These are phyloP conservation scores for Ajuga reptans DNA, from an alignment of 305 asterid species.

Conservation along the genomic window DNA sequence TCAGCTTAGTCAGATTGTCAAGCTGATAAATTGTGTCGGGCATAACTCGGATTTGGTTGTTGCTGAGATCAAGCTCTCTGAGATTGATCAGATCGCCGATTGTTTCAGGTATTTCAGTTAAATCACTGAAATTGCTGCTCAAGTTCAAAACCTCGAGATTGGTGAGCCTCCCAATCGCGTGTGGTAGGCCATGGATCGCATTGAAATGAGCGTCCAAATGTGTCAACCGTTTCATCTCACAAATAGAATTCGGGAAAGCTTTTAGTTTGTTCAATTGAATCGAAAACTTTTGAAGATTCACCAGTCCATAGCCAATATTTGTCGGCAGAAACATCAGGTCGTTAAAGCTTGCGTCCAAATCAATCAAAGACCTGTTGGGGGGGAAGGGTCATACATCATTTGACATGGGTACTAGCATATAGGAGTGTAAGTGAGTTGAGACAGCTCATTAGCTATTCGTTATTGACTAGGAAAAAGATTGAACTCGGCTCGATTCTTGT, in stretches of 20 bases:
- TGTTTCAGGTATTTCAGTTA: constrained; percentile 46
- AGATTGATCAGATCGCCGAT: constrained; percentile 42
- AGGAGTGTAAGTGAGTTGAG: too few relatives aligned
- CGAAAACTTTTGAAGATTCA: constrained; percentile 41
- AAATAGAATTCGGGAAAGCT: constrained; percentile 46
- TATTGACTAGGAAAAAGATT: too few relatives aligned
- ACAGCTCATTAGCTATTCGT: too few relatives aligned
- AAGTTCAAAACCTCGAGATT: constrained; percentile 48
- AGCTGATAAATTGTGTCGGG: constrained; percentile 42
- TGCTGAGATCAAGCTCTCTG: constrained; percentile 56
- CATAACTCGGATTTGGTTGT: constrained; percentile 50
- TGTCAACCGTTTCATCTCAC: constrained; percentile 50
- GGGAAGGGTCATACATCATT: too few relatives aligned
- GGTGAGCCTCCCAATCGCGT: constrained; percentile 36
- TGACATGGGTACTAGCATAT: too few relatives aligned
- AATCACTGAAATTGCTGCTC: constrained; percentile 50
- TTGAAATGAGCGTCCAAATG: constrained; percentile 53
- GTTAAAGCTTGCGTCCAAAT: constrained; percentile 60
- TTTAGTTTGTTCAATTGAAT: constrained; percentile 45
- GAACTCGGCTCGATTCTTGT: too few relatives aligned
- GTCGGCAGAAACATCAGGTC: constrained; percentile 44
- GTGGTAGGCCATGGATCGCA: constrained; percentile 41
- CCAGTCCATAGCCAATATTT: constrained; percentile 48
- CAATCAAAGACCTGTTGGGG: constrained; percentile 42
- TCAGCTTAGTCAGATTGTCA: constrained; percentile 30